A percentile compares a stretch with the other conserved stretches of the same genome.
Evolutionary conservation across 495 filamentous ascomycete species (phyloP).

Genomic region (Aspergillus taichungensis): DNA sequence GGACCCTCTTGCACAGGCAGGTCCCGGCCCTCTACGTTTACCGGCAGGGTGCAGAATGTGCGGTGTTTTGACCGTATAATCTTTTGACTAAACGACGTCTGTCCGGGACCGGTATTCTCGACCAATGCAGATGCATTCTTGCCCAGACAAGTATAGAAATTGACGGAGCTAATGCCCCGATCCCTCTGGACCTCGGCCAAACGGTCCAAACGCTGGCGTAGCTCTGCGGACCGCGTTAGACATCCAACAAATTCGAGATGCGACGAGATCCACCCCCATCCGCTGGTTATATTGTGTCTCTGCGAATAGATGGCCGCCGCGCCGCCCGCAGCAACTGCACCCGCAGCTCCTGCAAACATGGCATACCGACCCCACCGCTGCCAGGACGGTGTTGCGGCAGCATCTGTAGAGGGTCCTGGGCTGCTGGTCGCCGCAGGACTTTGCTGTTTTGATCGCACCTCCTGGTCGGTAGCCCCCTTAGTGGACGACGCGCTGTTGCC

Average conservation of each 20-base stretch:
- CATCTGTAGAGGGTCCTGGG: conserved; percentile 33
- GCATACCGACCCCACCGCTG: conserved; percentile 74
- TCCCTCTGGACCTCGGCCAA: conserved; percentile 49
- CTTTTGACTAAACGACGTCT: conserved; percentile 28
- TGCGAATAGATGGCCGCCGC: conserved; percentile 82
- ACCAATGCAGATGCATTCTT: conserved; percentile 41
- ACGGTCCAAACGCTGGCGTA: conserved; percentile 52
- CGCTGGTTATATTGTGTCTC: conserved; percentile 62
- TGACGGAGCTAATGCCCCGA: conserved; percentile 58
- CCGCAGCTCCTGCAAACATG: conserved; percentile 71
- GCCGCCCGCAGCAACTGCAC: conserved; percentile 75
- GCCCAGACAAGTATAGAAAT: conserved; percentile 79
- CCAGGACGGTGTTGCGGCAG: conserved; percentile 50
- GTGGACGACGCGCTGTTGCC: conserved; percentile 17
- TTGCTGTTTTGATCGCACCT: conserved; percentile 8
- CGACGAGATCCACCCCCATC: conserved; percentile 71
- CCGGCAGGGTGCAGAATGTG: conserved; percentile 78
- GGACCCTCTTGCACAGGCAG: conserved; percentile 6
- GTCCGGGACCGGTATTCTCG: conserved; percentile 18
- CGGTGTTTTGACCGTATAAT: conserved; percentile 45
- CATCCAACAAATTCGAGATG: conserved; percentile 96
- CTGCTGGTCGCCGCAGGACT: conserved; percentile 18
- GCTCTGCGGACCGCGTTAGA: conserved; percentile 66
- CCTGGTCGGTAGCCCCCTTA: conserved; percentile 5
- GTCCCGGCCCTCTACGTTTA: conserved; percentile 37